A percentile compares a stretch with the other conserved stretches of the same genome.
Conservation (phyloP, 225 moss, liverwort and hornwort genomes). For the Rhytidiadelphus loreus region DNA sequence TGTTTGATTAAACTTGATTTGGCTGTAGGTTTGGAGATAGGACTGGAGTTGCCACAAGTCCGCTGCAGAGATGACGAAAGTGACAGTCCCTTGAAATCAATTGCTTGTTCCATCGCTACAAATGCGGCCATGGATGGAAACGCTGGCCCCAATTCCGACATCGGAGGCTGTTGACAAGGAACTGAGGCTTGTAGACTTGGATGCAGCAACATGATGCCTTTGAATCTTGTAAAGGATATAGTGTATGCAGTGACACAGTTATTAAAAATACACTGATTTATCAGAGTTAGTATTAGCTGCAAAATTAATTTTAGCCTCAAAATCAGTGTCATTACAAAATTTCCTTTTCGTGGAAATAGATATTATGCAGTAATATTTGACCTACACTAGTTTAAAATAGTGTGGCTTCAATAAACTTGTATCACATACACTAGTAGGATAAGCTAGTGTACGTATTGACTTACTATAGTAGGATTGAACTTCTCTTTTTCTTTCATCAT, state of each 20-base stretch:
- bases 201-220: neutral
- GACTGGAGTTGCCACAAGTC: neutral
- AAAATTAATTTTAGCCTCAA: neutral
- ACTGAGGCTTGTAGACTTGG: neutral
- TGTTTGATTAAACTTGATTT: neutral
- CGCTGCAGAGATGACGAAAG: neutral
- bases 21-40: no score
- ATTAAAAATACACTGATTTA: neutral
- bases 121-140: neutral
- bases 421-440: neutral
- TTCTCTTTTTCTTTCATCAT: neutral
- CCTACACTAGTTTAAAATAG: neutral
- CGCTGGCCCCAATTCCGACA: neutral
- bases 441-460: neutral
- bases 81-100: neutral
- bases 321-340: neutral
- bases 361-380: neutral
- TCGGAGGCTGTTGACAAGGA: neutral
- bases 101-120: neutral
- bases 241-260: neutral
- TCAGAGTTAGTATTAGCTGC: neutral
- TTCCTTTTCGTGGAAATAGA: neutral
- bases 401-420: neutral
- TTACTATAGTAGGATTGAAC: neutral
- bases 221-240: neutral